These are phyloP conservation scores for Mycena venus DNA, from an alignment of 768 basidiomycete species.

Conservation along the genomic window DNA sequence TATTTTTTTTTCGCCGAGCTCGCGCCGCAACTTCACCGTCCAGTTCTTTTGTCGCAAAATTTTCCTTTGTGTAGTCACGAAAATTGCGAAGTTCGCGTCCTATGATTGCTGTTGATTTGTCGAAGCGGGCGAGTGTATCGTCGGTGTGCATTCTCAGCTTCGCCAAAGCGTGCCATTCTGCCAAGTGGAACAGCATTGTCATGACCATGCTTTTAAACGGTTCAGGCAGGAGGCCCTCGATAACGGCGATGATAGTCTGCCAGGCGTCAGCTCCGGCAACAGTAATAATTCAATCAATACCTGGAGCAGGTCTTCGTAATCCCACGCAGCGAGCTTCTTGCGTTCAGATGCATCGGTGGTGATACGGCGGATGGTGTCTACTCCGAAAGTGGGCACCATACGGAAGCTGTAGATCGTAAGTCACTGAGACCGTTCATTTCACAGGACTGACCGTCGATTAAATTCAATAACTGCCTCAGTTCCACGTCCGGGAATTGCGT, in stretches of 20 bases:
- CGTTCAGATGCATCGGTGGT: conserved; percentile 23
- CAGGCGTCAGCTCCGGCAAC: no score
- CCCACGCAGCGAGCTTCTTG: conserved; percentile 19
- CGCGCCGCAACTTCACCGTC: background rate
- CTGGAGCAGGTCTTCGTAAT: conserved; percentile 19
- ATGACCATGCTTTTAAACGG: conserved; percentile 34
- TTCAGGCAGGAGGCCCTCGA: conserved; percentile 38
- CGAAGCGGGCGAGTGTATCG: conserved; percentile 36
- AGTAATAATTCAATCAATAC: no score
- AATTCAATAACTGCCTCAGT: background rate
- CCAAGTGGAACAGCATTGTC: conserved; percentile 38
- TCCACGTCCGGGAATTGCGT: background rate
- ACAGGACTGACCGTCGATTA: background rate
- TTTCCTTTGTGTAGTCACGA: background rate
- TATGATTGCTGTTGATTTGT: conserved; percentile 32
- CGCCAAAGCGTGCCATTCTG: conserved; percentile 32
- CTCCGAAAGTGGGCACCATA: conserved; percentile 23
- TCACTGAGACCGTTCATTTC: no score
- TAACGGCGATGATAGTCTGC: conserved; percentile 38
- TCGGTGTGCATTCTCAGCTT: conserved; percentile 49
- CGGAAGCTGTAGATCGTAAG: conserved; percentile 23
- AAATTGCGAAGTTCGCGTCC: conserved; percentile 34
- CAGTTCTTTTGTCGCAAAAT: conserved; percentile 6
- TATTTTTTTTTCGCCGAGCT: background rate
- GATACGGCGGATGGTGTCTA: conserved; percentile 28